A percentile compares a stretch with the other conserved stretches of the same genome.
phyloP scores from a whole-genome alignment of 2,329 filamentous ascomycete genomes.

The Periconia digitata region DNA sequence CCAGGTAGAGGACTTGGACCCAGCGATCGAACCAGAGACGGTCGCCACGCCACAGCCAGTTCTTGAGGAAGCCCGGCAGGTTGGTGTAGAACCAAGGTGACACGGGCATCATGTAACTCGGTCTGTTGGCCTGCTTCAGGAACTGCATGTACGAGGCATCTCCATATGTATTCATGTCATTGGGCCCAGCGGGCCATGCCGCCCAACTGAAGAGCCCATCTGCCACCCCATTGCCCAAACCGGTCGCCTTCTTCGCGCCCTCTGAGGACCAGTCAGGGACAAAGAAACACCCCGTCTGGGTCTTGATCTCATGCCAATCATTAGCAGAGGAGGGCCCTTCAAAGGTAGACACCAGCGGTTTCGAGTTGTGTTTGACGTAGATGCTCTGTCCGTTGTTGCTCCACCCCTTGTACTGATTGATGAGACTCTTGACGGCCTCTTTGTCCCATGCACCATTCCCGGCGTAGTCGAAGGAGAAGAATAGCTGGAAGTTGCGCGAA shows the following conservation, averaged over 20 bases:
- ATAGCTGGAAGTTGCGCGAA: background rate
- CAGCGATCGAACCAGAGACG: constrained; percentile 58
- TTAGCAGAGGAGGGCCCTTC: constrained; percentile 46
- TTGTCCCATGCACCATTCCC: constrained; percentile 1
- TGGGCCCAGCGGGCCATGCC: constrained; percentile 52
- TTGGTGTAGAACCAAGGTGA: constrained; percentile 60
- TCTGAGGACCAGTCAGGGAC: too few species aligned
- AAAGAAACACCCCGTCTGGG: background rate
- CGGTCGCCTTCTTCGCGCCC: too few species aligned
- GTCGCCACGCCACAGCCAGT: constrained; percentile 66
- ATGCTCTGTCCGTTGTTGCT: too few species aligned
- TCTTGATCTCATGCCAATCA: constrained; percentile 51
- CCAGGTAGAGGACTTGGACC: constrained; percentile 10
- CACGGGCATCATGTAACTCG: constrained; percentile 51
- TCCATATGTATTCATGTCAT: constrained; percentile 52
- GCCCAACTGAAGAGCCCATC: constrained; percentile 55
- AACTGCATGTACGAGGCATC: constrained; percentile 27
- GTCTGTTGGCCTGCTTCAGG: background rate
- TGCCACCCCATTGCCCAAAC: too few species aligned
- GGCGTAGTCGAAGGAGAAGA: constrained; percentile 4
- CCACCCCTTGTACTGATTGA: constrained; percentile 1
- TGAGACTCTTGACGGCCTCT: background rate
- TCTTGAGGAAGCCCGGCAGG: constrained; percentile 54
- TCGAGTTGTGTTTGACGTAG: background rate
- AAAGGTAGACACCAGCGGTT: constrained; percentile 55